Percentiles rank a stretch among this genome's conserved stretches.
Evolutionary conservation across 768 basidiomycete genomes (phyloP).

Genomic region (Mycena kentingensis): DNA sequence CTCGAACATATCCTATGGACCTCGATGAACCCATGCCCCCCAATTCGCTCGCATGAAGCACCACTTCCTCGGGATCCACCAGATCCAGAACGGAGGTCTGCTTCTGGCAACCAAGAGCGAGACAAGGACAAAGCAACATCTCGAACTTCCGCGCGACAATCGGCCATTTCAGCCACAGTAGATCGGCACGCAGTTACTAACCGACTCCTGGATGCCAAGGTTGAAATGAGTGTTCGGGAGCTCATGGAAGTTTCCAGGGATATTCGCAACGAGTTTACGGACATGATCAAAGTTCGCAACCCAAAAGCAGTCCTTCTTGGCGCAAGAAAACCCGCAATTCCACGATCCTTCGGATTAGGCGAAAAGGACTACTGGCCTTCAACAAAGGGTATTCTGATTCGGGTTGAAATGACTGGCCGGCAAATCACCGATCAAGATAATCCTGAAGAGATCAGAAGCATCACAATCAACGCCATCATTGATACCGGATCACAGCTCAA

Average conservation of each 20-base stretch:
- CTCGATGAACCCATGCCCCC: too few relatives aligned
- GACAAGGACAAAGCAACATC: too few relatives aligned
- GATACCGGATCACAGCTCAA: slow-evolving; percentile 33
- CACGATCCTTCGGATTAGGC: too few relatives aligned
- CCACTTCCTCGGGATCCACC: too few relatives aligned
- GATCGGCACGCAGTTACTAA: not conserved
- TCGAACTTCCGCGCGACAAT: not conserved
- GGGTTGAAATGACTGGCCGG: not conserved
- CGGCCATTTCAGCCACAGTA: not conserved
- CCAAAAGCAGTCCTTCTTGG: slow-evolving; percentile 1
- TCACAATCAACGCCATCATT: slow-evolving; percentile 23
- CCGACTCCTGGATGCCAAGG: slow-evolving; percentile 1
- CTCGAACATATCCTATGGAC: too few relatives aligned
- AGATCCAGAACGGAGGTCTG: too few relatives aligned
- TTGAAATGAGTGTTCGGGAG: slow-evolving; percentile 1
- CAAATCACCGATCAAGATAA: slow-evolving; percentile 15
- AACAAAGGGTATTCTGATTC: not conserved
- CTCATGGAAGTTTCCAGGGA: slow-evolving; percentile 3
- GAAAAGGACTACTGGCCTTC: not conserved
- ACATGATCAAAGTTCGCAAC: slow-evolving; percentile 7
- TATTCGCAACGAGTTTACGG: slow-evolving; percentile 1
- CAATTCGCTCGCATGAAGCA: too few relatives aligned
- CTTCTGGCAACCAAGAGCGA: too few relatives aligned
- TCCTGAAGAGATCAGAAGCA: slow-evolving; percentile 13
- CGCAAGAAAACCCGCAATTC: too few relatives aligned